Evolutionary conservation across 768 basidiomycete genomes (phyloP).

Genomic region (Podaxis sp.): DNA sequence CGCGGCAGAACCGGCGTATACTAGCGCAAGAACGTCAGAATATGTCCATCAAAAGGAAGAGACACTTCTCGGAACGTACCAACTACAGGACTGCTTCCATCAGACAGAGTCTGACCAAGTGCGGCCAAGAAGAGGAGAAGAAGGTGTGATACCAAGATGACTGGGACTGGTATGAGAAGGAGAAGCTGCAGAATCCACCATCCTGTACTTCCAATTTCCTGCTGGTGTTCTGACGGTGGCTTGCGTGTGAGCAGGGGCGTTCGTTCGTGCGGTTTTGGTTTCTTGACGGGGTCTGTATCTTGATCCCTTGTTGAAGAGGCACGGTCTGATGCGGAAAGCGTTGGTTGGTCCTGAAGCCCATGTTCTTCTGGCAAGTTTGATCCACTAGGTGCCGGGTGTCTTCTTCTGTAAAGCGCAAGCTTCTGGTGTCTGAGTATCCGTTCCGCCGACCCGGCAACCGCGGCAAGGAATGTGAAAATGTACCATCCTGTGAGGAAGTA

Average conservation of each 20-base stretch:
- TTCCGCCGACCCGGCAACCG: slow-evolving; percentile 31
- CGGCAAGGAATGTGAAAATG: slow-evolving; percentile 38
- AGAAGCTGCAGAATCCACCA: slow-evolving; percentile 34
- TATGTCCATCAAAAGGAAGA: neutral
- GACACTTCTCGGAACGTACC: slow-evolving; percentile 18
- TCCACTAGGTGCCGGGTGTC: slow-evolving; percentile 3
- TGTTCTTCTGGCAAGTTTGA: slow-evolving; percentile 18
- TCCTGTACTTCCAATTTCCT: slow-evolving; percentile 21
- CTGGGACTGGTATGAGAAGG: slow-evolving; percentile 27
- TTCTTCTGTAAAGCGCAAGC: slow-evolving; percentile 5
- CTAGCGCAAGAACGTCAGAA: slow-evolving; percentile 12
- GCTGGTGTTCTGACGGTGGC: slow-evolving; percentile 17
- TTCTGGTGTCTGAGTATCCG: neutral
- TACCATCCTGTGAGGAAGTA: slow-evolving; percentile 64
- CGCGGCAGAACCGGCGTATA: slow-evolving; percentile 22
- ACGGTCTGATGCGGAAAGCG: slow-evolving; percentile 1
- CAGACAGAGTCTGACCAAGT: slow-evolving; percentile 28
- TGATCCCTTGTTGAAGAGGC: slow-evolving; percentile 6
- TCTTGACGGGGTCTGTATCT: slow-evolving; percentile 8
- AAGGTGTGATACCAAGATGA: slow-evolving; percentile 29
- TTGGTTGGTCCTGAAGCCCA: slow-evolving; percentile 18
- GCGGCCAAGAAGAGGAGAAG: slow-evolving; percentile 26
- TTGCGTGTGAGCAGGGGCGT: slow-evolving; percentile 23
- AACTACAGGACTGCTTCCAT: slow-evolving; percentile 26
- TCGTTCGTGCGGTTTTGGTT: slow-evolving; percentile 20